Evolutionary conservation across 192 early-diverging fungal species (phyloP).

Genomic region (Coemansia sp.): DNA sequence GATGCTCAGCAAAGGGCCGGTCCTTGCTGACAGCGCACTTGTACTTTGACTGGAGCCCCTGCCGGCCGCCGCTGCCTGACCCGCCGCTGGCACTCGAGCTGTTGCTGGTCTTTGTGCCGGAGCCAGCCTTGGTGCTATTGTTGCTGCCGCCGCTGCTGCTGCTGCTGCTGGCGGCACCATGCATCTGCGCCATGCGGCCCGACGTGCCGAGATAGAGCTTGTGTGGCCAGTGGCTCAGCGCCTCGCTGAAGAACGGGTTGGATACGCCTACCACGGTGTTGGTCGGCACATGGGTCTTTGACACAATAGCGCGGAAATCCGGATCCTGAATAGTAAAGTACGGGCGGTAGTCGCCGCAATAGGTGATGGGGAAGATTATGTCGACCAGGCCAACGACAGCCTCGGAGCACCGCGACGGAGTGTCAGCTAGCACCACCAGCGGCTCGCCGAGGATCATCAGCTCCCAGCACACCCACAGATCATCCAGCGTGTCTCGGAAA

Average conservation of each 20-base stretch:
- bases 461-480: slow-evolving; percentile 93
- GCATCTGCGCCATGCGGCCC: slow-evolving; percentile 50
- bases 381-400: slow-evolving; percentile 83
- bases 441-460: slow-evolving; percentile 90
- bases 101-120: neutral
- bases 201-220: slow-evolving; percentile 66
- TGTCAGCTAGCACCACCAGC: slow-evolving; percentile 85
- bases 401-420: slow-evolving; percentile 84
- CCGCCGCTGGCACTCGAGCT: neutral
- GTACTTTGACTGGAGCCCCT: slow-evolving; percentile 58
- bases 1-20: slow-evolving; percentile 73
- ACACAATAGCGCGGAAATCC: slow-evolving; percentile 72
- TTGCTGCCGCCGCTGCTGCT: no score
- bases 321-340: slow-evolving; percentile 97
- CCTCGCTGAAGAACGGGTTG: slow-evolving; percentile 91
- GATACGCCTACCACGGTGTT: slow-evolving; percentile 92
- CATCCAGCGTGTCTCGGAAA: slow-evolving; percentile 77
- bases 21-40: slow-evolving; percentile 83
- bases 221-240: slow-evolving; percentile 92
- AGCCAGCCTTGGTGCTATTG: neutral
- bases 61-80: slow-evolving; percentile 9
- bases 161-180: slow-evolving; percentile 25
- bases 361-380: slow-evolving; percentile 92
- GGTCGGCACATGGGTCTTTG: slow-evolving; percentile 66
- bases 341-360: slow-evolving; percentile 94